Evolutionary conservation across 2,329 filamentous ascomycete species (phyloP).

Genomic region (Pseudogymnoascus sp.): DNA sequence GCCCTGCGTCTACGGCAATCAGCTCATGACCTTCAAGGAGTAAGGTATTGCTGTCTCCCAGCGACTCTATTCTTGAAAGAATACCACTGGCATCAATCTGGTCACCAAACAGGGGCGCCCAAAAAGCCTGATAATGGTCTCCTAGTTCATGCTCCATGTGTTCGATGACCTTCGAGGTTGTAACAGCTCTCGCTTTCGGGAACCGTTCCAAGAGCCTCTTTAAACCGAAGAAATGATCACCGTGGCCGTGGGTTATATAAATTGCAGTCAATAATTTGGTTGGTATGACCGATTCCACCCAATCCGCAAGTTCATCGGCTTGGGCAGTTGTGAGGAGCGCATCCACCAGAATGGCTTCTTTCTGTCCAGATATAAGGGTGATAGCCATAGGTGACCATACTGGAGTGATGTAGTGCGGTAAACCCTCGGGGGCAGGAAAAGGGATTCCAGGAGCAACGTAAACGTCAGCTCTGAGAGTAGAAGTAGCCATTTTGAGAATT

Average conservation of each 20-base stretch:
- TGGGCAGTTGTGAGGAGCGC: constrained; percentile 29
- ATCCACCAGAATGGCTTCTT: constrained; percentile 34
- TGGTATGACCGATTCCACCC: constrained; percentile 30
- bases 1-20: constrained; percentile 21
- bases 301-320: constrained; percentile 27
- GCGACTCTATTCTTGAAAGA: no score
- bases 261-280: constrained; percentile 28
- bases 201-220: no score
- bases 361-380: constrained; percentile 18
- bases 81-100: no score
- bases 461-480: no score
- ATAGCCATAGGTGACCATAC: constrained; percentile 15
- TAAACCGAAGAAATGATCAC: constrained; percentile 35
- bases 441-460: no score
- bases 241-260: constrained; percentile 38
- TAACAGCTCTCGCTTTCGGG: not conserved
- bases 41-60: no score
- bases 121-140: no score
- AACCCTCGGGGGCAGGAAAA: no score
- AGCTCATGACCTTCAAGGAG: no score
- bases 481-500: no score
- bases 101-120: not conserved
- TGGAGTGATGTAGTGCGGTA: no score
- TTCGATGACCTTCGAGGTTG: not conserved
- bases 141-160: constrained; percentile 14